phyloP scores from a whole-genome alignment of 345 rosid genomes.

The Dipteronia sinensis region DNA sequence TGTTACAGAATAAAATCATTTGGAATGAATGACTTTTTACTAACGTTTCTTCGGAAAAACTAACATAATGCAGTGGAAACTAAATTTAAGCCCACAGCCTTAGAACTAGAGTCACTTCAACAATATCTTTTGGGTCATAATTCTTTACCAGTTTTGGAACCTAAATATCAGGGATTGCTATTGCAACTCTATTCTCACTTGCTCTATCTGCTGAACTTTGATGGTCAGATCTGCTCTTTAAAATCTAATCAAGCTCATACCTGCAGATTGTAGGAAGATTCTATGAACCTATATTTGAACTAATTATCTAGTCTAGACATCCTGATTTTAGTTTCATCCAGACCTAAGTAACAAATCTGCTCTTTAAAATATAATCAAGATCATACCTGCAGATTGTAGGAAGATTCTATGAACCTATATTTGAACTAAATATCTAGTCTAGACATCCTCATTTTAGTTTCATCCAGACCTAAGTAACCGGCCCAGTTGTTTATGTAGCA shows the following conservation, averaged over 20 bases:
- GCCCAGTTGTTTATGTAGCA: background rate
- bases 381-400: background rate
- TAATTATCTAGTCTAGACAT: background rate
- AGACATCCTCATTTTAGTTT: background rate
- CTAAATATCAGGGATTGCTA: background rate
- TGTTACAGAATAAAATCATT: background rate
- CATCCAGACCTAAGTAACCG: background rate
- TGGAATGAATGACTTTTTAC: background rate
- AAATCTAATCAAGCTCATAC: background rate
- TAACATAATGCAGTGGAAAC: background rate
- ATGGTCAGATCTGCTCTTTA: background rate
- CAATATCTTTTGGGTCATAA: background rate
- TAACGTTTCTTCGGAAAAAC: background rate
- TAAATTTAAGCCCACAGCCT: background rate
- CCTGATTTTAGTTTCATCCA: background rate
- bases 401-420: background rate
- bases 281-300: background rate
- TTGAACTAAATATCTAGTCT: background rate
- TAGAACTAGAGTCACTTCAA: background rate
- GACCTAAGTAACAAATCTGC: background rate
- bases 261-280: background rate
- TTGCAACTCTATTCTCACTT: constrained; percentile 7
- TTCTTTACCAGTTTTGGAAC: background rate
- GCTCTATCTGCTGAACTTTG: background rate
- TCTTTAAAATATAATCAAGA: background rate